These are phyloP conservation scores for Pyrus communis DNA, from an alignment of 306 rosid species.

Conservation along the genomic window DNA sequence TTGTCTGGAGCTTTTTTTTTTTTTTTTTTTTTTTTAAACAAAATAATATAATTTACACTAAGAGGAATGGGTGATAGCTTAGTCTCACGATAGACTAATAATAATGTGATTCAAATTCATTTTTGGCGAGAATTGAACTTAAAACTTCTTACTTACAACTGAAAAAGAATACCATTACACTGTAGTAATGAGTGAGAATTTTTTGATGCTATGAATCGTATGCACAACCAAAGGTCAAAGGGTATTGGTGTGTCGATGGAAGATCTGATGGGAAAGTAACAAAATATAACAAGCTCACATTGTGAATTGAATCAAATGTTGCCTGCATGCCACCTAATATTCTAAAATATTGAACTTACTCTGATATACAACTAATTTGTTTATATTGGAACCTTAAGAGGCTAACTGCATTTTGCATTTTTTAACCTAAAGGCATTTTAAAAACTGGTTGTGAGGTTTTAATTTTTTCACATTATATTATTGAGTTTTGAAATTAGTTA, in stretches of 20 bases:
- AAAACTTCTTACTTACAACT: too few relatives aligned
- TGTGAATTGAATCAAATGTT: not conserved
- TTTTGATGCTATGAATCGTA: slow-evolving; percentile 4
- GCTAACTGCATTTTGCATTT: too few relatives aligned
- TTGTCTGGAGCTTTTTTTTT: not conserved
- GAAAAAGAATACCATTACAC: rapidly evolving
- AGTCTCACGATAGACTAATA: rapidly evolving
- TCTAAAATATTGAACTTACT: not conserved
- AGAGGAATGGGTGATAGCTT: rapidly evolving
- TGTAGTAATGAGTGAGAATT: not conserved
- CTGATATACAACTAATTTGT: not conserved
- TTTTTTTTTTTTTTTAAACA: too few relatives aligned
- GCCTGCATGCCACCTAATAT: slow-evolving; percentile 1
- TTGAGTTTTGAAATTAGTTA: too few relatives aligned
- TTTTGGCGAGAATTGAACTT: rapidly evolving
- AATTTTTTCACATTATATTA: too few relatives aligned
- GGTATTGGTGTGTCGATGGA: slow-evolving; percentile 8
- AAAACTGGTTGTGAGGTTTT: too few relatives aligned
- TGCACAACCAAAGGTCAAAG: slow-evolving; percentile 5
- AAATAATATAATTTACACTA: too few relatives aligned
- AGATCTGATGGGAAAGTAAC: not conserved
- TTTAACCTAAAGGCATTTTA: too few relatives aligned
- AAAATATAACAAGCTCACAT: not conserved
- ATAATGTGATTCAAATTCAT: too few relatives aligned
- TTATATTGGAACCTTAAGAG: too few relatives aligned